Evolutionary conservation across 225 moss, liverwort and hornwort genomes (phyloP).

Genomic region (Antitrichia curtipendula): DNA sequence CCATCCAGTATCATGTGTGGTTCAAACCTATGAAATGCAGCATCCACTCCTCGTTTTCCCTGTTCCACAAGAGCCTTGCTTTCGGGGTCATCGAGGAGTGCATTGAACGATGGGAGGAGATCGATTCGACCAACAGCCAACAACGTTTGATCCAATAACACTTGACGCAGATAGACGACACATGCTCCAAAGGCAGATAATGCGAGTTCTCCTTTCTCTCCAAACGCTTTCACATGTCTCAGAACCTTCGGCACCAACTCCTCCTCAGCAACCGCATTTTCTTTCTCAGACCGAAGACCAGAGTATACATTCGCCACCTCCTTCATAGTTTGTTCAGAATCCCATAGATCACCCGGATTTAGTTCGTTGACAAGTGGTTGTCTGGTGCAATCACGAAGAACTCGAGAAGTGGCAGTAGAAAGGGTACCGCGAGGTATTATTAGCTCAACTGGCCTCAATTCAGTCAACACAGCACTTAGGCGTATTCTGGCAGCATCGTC

Average conservation of each 20-base stretch:
- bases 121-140: slow-evolving; percentile 59
- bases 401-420: slow-evolving; percentile 66
- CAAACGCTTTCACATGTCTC: slow-evolving; percentile 31
- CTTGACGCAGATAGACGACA: slow-evolving; percentile 70
- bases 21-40: slow-evolving; percentile 12
- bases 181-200: slow-evolving; percentile 76
- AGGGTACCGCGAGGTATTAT: slow-evolving; percentile 68
- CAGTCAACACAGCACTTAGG: slow-evolving; percentile 61
- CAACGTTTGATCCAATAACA: slow-evolving; percentile 59
- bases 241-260: slow-evolving; percentile 50
- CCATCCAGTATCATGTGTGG: slow-evolving; percentile 82
- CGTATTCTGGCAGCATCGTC: slow-evolving; percentile 73
- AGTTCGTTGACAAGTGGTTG: slow-evolving; percentile 62
- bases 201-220: slow-evolving; percentile 46
- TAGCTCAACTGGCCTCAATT: slow-evolving; percentile 87
- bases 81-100: slow-evolving; percentile 22
- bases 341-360: slow-evolving; percentile 64
- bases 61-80: slow-evolving; percentile 5
- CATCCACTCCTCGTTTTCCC: slow-evolving; percentile 1
- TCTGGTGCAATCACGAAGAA: slow-evolving; percentile 78
- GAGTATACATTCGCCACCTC: slow-evolving; percentile 42
- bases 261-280: slow-evolving; percentile 1
- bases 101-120: slow-evolving; percentile 61
- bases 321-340: slow-evolving; percentile 44
- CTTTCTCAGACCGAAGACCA: slow-evolving; percentile 4